These are phyloP conservation scores for Mycosphaerella sp. DNA, from an alignment of 2,329 filamentous ascomycete genomes.

Conservation along the genomic window DNA sequence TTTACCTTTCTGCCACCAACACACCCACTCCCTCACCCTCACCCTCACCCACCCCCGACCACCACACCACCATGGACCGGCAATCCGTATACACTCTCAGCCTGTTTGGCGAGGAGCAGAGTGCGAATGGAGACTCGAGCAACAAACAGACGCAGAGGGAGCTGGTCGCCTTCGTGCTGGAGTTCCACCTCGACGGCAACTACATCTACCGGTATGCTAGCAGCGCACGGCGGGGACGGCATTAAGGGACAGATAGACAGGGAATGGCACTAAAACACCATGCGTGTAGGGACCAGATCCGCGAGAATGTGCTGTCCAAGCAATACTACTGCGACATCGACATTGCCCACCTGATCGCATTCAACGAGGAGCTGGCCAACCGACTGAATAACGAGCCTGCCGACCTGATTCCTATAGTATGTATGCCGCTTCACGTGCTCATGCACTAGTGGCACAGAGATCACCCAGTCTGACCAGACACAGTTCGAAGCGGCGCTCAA, in stretches of 20 bases:
- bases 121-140: conserved; percentile 33
- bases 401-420: conserved; percentile 84
- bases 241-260: too few relatives aligned
- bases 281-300: conserved; percentile 72
- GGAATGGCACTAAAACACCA: conserved; percentile 30
- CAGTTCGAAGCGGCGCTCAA: conserved; percentile 89
- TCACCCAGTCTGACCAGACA: conserved; percentile 22
- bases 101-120: conserved; percentile 54
- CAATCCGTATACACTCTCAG: conserved; percentile 81
- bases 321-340: conserved; percentile 96
- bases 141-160: conserved; percentile 61
- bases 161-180: conserved; percentile 84
- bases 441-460: background rate
- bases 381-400: conserved; percentile 81
- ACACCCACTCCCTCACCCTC: too few relatives aligned
- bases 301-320: conserved; percentile 89
- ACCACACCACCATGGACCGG: conserved; percentile 61
- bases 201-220: conserved; percentile 78
- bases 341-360: conserved; percentile 90
- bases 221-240: background rate
- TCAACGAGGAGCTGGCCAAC: conserved; percentile 91
- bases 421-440: conserved; percentile 23
- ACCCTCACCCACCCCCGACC: background rate
- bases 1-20: conserved; percentile 3
- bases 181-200: conserved; percentile 87